These are phyloP conservation scores for Cymbopogon citratus DNA, from an alignment of 176 grass and related monocot genomes.

Conservation along the genomic window DNA sequence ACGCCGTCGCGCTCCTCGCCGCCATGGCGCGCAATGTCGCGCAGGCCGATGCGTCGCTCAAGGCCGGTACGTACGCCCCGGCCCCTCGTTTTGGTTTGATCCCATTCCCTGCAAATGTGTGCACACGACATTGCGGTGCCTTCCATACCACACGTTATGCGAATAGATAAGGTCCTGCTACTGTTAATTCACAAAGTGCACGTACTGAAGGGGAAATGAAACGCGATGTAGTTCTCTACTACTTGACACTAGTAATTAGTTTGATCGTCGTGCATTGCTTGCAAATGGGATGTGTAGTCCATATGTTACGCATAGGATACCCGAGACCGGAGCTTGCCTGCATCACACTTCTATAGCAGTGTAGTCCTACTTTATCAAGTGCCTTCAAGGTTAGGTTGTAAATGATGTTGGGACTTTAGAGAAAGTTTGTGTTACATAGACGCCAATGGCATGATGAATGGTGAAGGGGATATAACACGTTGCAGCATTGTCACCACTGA, in stretches of 20 bases:
- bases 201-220: not conserved
- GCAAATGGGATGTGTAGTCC: not conserved
- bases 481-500: not conserved
- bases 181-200: not conserved
- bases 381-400: conserved; percentile 7
- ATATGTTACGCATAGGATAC: not conserved
- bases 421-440: not conserved
- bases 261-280: not conserved
- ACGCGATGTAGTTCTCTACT: not conserved
- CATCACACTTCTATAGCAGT: not conserved
- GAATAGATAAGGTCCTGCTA: not conserved
- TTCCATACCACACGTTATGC: not conserved
- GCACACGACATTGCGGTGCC: not conserved
- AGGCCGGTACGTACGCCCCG: conserved; percentile 43
- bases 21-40: conserved; percentile 83
- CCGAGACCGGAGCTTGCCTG: not conserved
- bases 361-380: not conserved
- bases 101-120: not conserved
- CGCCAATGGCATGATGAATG: not conserved
- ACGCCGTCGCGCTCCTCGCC: conserved; percentile 68
- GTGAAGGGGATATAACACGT: not conserved
- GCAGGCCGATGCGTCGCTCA: conserved; percentile 64
- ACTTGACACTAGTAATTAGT: not conserved
- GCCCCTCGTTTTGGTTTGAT: not conserved
- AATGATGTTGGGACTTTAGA: not conserved